Evolutionary conservation across 2,329 filamentous ascomycete genomes (phyloP).

Genomic region (Aspergillus terreus): DNA sequence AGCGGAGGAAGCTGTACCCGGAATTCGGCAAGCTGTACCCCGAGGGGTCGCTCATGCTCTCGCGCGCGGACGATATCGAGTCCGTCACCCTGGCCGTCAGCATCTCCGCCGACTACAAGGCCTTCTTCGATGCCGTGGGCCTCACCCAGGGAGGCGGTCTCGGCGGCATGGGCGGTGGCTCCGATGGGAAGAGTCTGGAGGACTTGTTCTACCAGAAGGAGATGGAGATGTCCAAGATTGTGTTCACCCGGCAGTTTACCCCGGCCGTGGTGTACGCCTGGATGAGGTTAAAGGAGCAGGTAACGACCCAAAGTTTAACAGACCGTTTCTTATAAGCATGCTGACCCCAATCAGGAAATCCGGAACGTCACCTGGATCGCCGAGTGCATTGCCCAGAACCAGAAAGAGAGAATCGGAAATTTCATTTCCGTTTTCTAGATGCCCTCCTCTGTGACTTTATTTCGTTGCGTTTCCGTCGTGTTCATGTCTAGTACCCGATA

Average conservation of each 20-base stretch:
- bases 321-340: neutral
- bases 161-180: conserved; percentile 73
- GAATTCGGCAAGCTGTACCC: conserved; percentile 87
- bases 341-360: conserved; percentile 67
- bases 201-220: conserved; percentile 99
- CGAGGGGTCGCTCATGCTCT: conserved; percentile 92
- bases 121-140: conserved; percentile 89
- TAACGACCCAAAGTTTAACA: conserved; percentile 44
- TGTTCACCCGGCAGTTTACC: conserved; percentile 94
- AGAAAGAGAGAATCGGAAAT: conserved; percentile 97
- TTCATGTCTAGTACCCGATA: conserved; percentile 19
- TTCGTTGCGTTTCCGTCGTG: conserved; percentile 19
- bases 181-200: conserved; percentile 85
- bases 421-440: conserved; percentile 94
- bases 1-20: conserved; percentile 95
- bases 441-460: conserved; percentile 8
- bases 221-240: conserved; percentile 95
- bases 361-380: conserved; percentile 99
- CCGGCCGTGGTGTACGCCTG: conserved; percentile 94
- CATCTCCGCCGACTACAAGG: conserved; percentile 88
- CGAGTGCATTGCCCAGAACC: conserved; percentile 98
- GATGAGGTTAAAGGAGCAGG: conserved; percentile 97
- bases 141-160: conserved; percentile 69
- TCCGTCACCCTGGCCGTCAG: conserved; percentile 91
- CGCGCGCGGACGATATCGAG: conserved; percentile 89